Evolutionary conservation across 345 rosid genomes (phyloP).

Genomic region (Ceriops tagal): DNA sequence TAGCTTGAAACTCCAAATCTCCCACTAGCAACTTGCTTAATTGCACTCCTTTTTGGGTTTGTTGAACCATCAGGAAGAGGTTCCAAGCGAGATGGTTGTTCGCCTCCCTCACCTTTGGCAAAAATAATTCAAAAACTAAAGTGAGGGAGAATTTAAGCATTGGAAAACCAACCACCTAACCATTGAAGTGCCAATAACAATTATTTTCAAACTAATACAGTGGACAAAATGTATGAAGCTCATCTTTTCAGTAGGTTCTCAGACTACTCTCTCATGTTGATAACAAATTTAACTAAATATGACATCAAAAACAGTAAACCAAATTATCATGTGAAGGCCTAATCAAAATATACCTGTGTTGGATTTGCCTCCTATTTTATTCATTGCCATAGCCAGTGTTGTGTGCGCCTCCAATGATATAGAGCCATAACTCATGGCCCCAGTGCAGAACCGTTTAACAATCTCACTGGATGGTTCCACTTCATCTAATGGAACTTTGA

Average conservation of each 20-base stretch:
- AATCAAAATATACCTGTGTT: conserved; percentile 66
- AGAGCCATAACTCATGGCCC: conserved; percentile 99
- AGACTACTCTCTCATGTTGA: too few species aligned
- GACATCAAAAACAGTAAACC: too few species aligned
- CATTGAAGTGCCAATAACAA: too few species aligned
- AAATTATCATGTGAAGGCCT: neutral
- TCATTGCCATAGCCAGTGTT: conserved; percentile 91
- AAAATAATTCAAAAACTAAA: neutral
- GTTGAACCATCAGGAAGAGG: conserved; percentile 83
- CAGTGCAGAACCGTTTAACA: conserved; percentile 95
- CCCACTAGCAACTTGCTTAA: conserved; percentile 99
- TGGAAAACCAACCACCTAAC: too few species aligned
- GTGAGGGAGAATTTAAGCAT: neutral
- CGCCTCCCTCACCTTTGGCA: conserved; percentile 94
- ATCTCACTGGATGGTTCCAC: conserved; percentile 98
- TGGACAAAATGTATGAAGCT: too few species aligned
- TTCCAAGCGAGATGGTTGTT: conserved; percentile 92
- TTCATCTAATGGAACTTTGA: conserved; percentile 66
- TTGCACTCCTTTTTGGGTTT: conserved; percentile 95
- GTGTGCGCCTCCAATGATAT: conserved; percentile 96
- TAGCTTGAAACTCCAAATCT: conserved; percentile 99
- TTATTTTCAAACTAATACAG: too few species aligned
- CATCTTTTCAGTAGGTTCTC: too few species aligned
- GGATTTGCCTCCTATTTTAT: conserved; percentile 88
- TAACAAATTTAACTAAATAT: too few species aligned